Evolutionary conservation across 176 grass and related monocot genomes (phyloP), one percentile per base, ranked within the genome.

Genomic region (Zoysia pacifica): DNA sequence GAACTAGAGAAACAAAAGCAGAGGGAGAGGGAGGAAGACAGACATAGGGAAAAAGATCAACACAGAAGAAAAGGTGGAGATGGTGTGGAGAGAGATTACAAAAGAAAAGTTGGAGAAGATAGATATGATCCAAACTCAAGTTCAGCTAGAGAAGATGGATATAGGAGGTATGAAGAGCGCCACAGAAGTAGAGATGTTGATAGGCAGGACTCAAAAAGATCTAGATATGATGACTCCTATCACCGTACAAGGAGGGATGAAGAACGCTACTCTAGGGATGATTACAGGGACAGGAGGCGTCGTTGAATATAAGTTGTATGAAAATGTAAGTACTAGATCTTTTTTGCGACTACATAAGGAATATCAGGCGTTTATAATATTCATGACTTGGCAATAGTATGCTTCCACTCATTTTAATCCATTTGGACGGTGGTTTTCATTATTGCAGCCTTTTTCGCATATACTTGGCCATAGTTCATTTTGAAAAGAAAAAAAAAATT

Each of bases 161-260:
- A 68, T 20, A 86, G 78, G 47, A 81, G 53, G n/a, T 20, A 72
- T 72, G 75, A 89, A 83, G 85, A 74, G 66, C 66, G 52, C 38
- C 78, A 44, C 6, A 83, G 72, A 58, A 70, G 37, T 54, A 61
- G 76, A 75, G 89, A 90, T 82, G 49, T 69, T 28, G 75, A 87
- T 63, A 77, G 61, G 35, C 71, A 77, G 70, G 83, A 90, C 77
- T 38, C 63, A 61, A 94, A 90, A 37, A 90, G 87, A 83, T 76
- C 83, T 75, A 87, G 86, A 83, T 84, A 82, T 39, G 85, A 91
- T 36, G 82, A 87, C 36, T 82, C 70, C 2, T 61, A 84, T 77
- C 70, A 90, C 18, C 58, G 67, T 56, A 79, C 76, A 59, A 88
- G 50, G 79, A 84, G 85, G 63, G 87, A 93, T 84, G 90, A 86